These are phyloP conservation scores for Geotrichum phurueaensis DNA, from an alignment of 1,139 yeast genomes.

Conservation along the genomic window DNA sequence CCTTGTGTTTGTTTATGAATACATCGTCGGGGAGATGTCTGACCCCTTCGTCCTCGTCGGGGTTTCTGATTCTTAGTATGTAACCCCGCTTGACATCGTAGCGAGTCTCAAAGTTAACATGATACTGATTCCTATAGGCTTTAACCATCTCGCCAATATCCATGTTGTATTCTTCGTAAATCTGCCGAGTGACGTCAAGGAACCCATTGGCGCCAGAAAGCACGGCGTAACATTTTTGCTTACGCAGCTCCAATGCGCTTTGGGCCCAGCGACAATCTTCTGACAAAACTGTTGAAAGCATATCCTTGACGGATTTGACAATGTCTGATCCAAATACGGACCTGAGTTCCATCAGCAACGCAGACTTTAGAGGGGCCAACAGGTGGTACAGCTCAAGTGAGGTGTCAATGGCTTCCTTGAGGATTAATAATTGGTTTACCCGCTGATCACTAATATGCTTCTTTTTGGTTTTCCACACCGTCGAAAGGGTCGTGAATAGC, in stretches of 20 bases:
- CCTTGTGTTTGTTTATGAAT: constrained; percentile 37
- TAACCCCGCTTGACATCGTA: constrained; percentile 41
- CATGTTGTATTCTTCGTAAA: constrained; percentile 38
- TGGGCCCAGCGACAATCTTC: constrained; percentile 43
- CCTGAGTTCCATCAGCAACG: constrained; percentile 8
- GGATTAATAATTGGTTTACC: constrained; percentile 14
- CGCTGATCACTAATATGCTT: constrained; percentile 8
- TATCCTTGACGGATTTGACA: constrained; percentile 24
- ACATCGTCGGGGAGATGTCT: constrained; percentile 29
- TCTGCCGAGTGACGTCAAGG: constrained; percentile 42
- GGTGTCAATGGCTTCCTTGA: constrained; percentile 13
- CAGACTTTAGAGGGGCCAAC: constrained; percentile 2
- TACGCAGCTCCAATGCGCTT: constrained; percentile 38
- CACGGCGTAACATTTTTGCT: constrained; percentile 44
- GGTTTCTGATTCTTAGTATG: constrained; percentile 30
- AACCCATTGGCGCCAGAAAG: constrained; percentile 43
- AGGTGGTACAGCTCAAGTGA: constrained; percentile 1
- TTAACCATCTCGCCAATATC: constrained; percentile 31
- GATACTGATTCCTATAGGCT: constrained; percentile 18
- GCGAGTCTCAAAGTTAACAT: constrained; percentile 31
- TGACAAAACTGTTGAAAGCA: constrained; percentile 36
- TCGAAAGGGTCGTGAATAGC: constrained; percentile 15
- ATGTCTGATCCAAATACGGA: constrained; percentile 6
- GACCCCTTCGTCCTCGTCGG: constrained; percentile 16
- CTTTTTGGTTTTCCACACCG: constrained; percentile 9